Base-by-base conservation (phyloP, 371 early-diverging fungal species). In the Funneliformis caledonium region DNA sequence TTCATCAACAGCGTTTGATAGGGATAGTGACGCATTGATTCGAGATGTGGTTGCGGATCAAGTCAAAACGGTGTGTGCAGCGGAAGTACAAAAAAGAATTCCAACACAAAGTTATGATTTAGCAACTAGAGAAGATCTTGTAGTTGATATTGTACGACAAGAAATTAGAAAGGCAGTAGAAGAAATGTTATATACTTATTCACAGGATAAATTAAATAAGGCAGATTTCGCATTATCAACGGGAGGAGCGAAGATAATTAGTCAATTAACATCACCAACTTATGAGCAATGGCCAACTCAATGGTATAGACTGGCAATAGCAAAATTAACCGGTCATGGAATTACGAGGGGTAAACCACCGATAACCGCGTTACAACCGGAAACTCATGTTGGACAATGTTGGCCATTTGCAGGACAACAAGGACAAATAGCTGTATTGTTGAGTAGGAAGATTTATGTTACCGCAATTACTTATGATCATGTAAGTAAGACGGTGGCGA, bases 171-270 rank as follows among this genome's bases (percentile, higher is more conserved):
- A 61, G 43, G 61, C 64, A 0, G 64, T 76, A 22, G 76, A 76
- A 62, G 76, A 76, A 14, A 62, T 45, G 61, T 45, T 76, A 48
- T 48, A 61, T 42, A 48, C 22, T 22, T 76, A 61, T 62, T 76
- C 76, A 42, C 76, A 76, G 31, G 76, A 76, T 48, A 76, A 76
- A 76, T 59, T 76, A 48, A 76, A 76, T 60, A 76, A 48, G 61
- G 88, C 78, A 12, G 78, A 78, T 64, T 78, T 50, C 50, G 78
- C 78, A 31, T 48, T 78, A 22, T 68, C 50, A 19, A n/a, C 78
- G 47, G 78, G 50, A 31, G 78, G 78, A 4, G 78, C 78, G n/a
- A 78, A 68, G 31, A 78, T 78, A 8, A 67, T 78, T 43, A n/a
- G 50, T 5, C 26, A 12, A 12, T 50, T 78, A 43, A 78, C 78